Percentiles rank a stretch among this genome's conserved stretches.
phyloP scores from a whole-genome alignment of 2,329 filamentous ascomycete species.

The Neonectria coccinea region DNA sequence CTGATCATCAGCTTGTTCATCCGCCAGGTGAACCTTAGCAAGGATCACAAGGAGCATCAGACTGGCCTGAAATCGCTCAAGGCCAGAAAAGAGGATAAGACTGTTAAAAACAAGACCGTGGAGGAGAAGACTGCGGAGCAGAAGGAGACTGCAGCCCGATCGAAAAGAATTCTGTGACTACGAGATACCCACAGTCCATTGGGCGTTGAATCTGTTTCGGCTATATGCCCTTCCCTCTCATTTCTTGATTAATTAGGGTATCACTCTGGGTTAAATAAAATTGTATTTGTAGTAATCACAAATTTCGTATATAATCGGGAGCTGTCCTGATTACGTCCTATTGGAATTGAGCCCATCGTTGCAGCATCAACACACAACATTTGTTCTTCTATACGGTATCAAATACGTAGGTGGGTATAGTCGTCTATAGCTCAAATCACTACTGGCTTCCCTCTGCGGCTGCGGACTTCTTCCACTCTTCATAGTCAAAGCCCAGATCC shows the following conservation, averaged over 20 bases:
- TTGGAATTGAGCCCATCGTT: background rate
- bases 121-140: conserved; percentile 31
- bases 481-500: conserved; percentile 55
- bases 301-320: background rate
- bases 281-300: background rate
- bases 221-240: background rate
- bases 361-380: background rate
- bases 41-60: conserved; percentile 68
- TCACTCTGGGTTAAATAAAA: background rate
- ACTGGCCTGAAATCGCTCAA: conserved; percentile 64
- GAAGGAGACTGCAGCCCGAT: conserved; percentile 13
- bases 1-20: conserved; percentile 62
- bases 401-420: conserved; percentile 1
- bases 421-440: conserved; percentile 9
- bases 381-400: background rate
- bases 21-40: conserved; percentile 62
- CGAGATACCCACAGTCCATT: conserved; percentile 12
- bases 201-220: background rate
- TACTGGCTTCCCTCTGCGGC: conserved; percentile 34
- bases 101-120: conserved; percentile 28
- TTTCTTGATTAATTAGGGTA: background rate
- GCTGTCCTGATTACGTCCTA: background rate
- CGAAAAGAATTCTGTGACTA: background rate
- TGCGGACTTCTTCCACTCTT: conserved; percentile 45
- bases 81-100: conserved; percentile 43